Evolutionary conservation across 345 rosid species (phyloP), one percentile per base, ranked within the genome.

Genomic region (Eucalyptus sideroxylon): DNA sequence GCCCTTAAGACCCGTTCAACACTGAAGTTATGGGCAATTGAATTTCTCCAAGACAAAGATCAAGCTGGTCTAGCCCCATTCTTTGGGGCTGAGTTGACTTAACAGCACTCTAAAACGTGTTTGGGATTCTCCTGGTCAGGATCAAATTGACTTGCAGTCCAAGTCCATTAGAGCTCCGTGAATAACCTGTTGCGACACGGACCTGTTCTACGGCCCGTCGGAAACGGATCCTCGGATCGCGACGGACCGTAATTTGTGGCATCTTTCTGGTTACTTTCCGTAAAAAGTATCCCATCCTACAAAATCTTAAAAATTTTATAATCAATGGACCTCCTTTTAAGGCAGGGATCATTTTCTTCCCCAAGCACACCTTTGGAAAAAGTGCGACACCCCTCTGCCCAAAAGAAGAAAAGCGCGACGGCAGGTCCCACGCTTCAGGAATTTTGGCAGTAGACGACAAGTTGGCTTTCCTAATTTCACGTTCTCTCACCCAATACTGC

Each of bases 401-500:
- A 17, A 69, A 69, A 34, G 26, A 17, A 9, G 82, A 19, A 34
- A 72, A 34, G 26, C 24, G 44, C 24, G 21, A 9, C 44, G 5
- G 81, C 26, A 17, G 81, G 44, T 34, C 81, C 44, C 82, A 17
- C 44, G 82, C 45, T 34, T 72, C 45, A 34, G 44, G 82, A 72
- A 72, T 69, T 69, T 69, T 34, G 8, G 82, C 13, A 34, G 44
- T 9, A 34, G 23, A 34, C 82, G 21, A 9, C 82, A 34, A 40
- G 26, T 34, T 5, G 0, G 26, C 82, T 34, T 37, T 34, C 82
- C 82, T 37, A 30, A 2, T 69, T 11, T 69, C 81, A 19, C 59
- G 59, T 53, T 17, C 13, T 17, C 42, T 6, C 13, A 0, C 1
- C 1, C 44, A 9, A 34, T 2, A 17, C 44, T 2, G 69, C 24